phyloP scores from a whole-genome alignment of 208 protist genomes.

The Borovskyia barvae region DNA sequence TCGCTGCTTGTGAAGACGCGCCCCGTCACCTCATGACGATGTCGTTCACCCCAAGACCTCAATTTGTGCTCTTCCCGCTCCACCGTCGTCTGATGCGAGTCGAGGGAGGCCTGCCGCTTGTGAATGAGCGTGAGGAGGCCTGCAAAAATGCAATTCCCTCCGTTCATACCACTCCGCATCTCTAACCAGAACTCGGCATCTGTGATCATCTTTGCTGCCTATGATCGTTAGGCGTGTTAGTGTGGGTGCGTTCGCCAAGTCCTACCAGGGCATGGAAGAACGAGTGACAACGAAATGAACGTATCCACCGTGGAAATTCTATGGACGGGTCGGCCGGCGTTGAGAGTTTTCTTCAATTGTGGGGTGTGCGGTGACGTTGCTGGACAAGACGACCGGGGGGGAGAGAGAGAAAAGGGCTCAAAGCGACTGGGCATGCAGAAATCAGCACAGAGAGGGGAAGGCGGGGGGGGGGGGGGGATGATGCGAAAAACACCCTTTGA shows the following conservation, averaged over 20 bases:
- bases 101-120: conserved; percentile 50
- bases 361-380: too few relatives aligned
- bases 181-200: conserved; percentile 89
- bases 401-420: background rate
- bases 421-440: background rate
- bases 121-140: conserved; percentile 69
- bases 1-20: conserved; percentile 28
- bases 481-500: background rate
- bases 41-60: conserved; percentile 19
- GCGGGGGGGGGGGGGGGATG: background rate
- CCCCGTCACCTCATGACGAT: conserved; percentile 35
- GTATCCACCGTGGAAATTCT: too few relatives aligned
- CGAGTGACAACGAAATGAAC: too few relatives aligned
- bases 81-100: conserved; percentile 29
- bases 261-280: too few relatives aligned
- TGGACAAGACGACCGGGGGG: too few relatives aligned
- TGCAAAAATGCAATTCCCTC: conserved; percentile 68
- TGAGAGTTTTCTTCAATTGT: too few relatives aligned
- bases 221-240: too few relatives aligned
- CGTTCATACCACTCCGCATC: conserved; percentile 45
- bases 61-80: conserved; percentile 43
- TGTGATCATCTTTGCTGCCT: too few relatives aligned
- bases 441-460: background rate
- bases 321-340: too few relatives aligned
- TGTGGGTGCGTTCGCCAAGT: too few relatives aligned